Evolutionary conservation across 352 stramenopile genomes (phyloP).

Genomic region (Phytophthora hybrid): DNA sequence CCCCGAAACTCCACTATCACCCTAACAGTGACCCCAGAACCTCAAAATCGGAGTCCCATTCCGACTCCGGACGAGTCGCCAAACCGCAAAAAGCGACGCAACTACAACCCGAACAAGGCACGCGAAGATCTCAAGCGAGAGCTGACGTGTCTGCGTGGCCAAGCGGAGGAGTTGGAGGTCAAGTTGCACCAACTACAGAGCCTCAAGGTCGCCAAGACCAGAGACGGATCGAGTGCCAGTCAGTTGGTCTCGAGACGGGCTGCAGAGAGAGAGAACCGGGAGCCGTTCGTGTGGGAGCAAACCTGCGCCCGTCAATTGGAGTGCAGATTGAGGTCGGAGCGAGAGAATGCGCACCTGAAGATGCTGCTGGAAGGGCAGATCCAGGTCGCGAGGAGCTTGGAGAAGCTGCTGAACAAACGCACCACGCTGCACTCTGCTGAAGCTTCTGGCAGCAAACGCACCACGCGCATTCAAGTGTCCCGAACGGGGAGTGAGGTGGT

Average conservation of each 20-base stretch:
- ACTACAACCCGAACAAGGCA: conserved; percentile 44
- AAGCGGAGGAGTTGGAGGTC: conserved; percentile 27
- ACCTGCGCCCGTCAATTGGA: conserved; percentile 30
- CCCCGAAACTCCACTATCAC: neutral
- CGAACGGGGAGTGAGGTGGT: conserved; percentile 20
- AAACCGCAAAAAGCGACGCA: conserved; percentile 20
- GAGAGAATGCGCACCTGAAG: conserved; percentile 39
- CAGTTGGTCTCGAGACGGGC: neutral
- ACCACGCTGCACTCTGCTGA: conserved; percentile 14
- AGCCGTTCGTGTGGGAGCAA: conserved; percentile 35
- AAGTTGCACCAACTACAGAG: conserved; percentile 27
- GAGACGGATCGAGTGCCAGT: conserved; percentile 2
- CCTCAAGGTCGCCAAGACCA: conserved; percentile 24
- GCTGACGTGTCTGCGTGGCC: conserved; percentile 29
- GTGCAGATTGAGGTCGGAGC: conserved; percentile 24
- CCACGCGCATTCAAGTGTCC: conserved; percentile 28
- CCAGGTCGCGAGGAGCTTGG: conserved; percentile 32
- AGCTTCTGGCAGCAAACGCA: conserved; percentile 32
- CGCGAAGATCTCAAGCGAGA: conserved; percentile 33
- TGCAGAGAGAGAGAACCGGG: neutral
- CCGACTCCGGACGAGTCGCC: neutral
- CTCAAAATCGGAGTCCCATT: neutral
- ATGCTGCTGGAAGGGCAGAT: conserved; percentile 33
- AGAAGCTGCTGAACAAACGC: conserved; percentile 39
- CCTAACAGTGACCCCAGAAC: neutral